Base-by-base conservation (phyloP, 2,329 filamentous ascomycete species). In the Sclerotinia nivalis region DNA sequence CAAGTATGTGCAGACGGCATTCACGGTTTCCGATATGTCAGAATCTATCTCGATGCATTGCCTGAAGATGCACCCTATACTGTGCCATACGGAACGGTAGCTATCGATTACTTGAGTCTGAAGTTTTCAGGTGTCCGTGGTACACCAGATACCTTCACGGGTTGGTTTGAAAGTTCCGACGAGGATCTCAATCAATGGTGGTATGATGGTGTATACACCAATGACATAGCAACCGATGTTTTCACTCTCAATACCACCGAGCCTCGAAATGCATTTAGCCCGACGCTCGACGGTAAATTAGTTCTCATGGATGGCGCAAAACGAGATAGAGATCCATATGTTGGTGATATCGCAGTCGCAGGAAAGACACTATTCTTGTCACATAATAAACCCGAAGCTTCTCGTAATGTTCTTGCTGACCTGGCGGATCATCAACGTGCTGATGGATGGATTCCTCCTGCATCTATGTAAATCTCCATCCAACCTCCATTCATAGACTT, bases 391-490 rank as follows among this genome's bases (percentile, higher is more conserved):
- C 72, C 80, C 0, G 77, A 80, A 18, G 80, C 83, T 0, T 78
- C 81, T 10, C 73, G 79, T 2, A 85, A 86, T 71, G 82, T 86
- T 7, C 76, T 86, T 43, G 83, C 81, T 12, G 84, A 86, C 73
- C 74, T 86, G 47, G 83, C 81, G 0, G 76, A 79, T 54, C 84
- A 86, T 72, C 84, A 86, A 74, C 76, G 83, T 28, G 76, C 69
- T 3, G 84, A 86, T 72, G 84, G 84, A 4, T 86, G 84, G 84
- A 84, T 86, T 60, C 84, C 84, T 8, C 84, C 84, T 18, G 79
- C 84, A 10, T 85, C 83, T 76, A 86, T 86, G 81, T 82, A 75
- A 76, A 81, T 73, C 15, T 37, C 20, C 10, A 45, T 25, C 15
- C 28, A 20, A 22, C 1, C 1, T 4, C 15, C 7, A 22, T 13